Base-by-base conservation (phyloP, 1,284 basidiomycete species). In the Rhodotorula glutinis region DNA sequence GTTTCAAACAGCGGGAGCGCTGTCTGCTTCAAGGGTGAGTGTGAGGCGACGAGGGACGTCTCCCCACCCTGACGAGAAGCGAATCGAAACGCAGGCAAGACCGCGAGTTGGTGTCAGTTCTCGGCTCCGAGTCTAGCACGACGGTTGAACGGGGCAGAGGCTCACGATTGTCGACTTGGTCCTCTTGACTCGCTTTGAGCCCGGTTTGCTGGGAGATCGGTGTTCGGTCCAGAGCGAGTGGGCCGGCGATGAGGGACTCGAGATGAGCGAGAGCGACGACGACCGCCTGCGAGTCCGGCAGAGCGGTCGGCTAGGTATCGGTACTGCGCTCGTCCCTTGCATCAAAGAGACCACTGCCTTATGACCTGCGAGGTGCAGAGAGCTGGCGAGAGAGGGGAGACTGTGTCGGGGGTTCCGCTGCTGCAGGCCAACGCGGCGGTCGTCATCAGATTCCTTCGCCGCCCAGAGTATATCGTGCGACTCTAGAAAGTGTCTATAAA, bases 211-310 rank as follows among this genome's bases (percentile, higher is more conserved):
- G n/a, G 46, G 57, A 5, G 57, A 58, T 17, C 57, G 57, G 47
- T 58, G 33, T 3, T 49, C 30, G 10, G n/a, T 27, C 57, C 46
- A 58, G 33, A 38, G 27, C 27, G 40, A 29, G 30, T 44, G 47
- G 29, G 59, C 41, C 23, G 51, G 27, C 27, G 52, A 44, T 19
- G 55, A 53, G 49, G 53, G n/a, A n/a, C 41, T 38, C 40, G 44
- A 47, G 29, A 66, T 41, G 38, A 52, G n/a, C 25, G 66, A 64
- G 13, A 65, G 56, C 13, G 66, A 68, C 27, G 62, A 65, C 27
- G 59, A 62, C 8, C 66, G 59, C 5, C 62, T 25, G 30, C 66
- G 66, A 11, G 60, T 62, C 5, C 62, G 59, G 38, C 57, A 49
- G 44, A 53, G 46, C 23, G 66, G 62, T 23, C 60, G 49, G 4